A percentile compares a stretch with the other conserved stretches of the same genome.
Evolutionary conservation across 768 basidiomycete genomes (phyloP).

Genomic region (Collybia sp.): DNA sequence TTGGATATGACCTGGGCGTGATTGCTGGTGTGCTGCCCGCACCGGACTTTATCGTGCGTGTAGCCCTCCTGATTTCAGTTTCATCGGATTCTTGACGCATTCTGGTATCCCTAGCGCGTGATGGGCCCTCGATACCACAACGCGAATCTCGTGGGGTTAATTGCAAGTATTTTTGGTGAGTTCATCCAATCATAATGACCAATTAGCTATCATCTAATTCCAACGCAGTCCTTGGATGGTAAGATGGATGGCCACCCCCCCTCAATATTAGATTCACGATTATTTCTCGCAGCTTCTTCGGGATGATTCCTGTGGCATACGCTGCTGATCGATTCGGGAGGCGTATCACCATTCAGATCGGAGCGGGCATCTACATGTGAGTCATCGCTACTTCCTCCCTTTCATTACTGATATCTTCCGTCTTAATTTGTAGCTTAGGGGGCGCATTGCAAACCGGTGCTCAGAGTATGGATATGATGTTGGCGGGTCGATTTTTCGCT

Average conservation of each 20-base stretch:
- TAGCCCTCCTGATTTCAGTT: too few species aligned
- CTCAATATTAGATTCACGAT: background rate
- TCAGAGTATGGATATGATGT: constrained; percentile 41
- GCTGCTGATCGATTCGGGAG: constrained; percentile 32
- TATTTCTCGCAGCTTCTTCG: constrained; percentile 27
- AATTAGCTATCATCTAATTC: background rate
- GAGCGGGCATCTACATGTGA: constrained; percentile 34
- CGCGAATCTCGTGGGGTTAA: constrained; percentile 31
- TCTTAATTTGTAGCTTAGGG: constrained; percentile 25
- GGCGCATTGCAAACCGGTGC: constrained; percentile 44
- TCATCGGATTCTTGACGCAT: background rate
- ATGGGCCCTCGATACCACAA: constrained; percentile 32
- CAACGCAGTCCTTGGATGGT: constrained; percentile 33
- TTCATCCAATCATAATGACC: background rate
- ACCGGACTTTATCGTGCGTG: constrained; percentile 27
- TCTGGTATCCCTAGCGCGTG: constrained; percentile 13
- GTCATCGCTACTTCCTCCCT: constrained; percentile 2
- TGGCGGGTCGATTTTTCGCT: constrained; percentile 46
- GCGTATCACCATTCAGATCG: constrained; percentile 33
- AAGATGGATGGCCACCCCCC: background rate
- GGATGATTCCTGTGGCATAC: constrained; percentile 39
- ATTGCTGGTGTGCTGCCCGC: constrained; percentile 42
- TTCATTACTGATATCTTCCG: background rate
- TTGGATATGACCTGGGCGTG: constrained; percentile 48
- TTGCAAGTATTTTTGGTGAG: constrained; percentile 37